phyloP scores from a whole-genome alignment of 352 stramenopile genomes.

The Globisporangium takayamanum region DNA sequence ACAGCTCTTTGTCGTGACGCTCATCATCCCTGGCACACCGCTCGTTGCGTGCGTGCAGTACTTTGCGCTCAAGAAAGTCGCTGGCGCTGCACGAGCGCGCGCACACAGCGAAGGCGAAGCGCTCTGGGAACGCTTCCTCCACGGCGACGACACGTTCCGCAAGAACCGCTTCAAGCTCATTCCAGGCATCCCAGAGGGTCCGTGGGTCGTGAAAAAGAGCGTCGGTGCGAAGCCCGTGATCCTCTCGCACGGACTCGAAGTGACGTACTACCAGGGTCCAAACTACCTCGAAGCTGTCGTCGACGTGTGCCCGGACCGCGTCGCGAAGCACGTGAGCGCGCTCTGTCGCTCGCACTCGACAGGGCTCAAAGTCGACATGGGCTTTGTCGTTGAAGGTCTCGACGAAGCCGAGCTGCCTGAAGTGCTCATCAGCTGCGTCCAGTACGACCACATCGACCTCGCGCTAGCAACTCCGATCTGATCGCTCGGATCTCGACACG shows the following conservation, averaged over 20 bases:
- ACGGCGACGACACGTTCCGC: constrained; percentile 59
- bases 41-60: constrained; percentile 70
- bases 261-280: constrained; percentile 50
- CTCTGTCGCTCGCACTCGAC: constrained; percentile 66
- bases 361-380: constrained; percentile 67
- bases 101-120: constrained; percentile 24
- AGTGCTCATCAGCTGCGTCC: constrained; percentile 67
- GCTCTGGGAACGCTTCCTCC: constrained; percentile 60
- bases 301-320: constrained; percentile 66
- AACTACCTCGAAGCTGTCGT: constrained; percentile 73
- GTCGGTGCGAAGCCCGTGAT: constrained; percentile 76
- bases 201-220: constrained; percentile 79
- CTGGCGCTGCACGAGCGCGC: constrained; percentile 5
- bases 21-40: constrained; percentile 62
- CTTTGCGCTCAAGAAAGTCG: constrained; percentile 46
- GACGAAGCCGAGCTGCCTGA: constrained; percentile 68
- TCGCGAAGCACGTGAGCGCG: constrained; percentile 73
- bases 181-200: constrained; percentile 63
- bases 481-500: background rate
- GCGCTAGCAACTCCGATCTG: constrained; percentile 42
- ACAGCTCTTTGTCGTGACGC: constrained; percentile 67
- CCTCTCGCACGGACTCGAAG: constrained; percentile 53
- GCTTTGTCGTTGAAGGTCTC: constrained; percentile 73
- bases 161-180: constrained; percentile 78
- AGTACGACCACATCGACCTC: constrained; percentile 76